Percentiles rank a stretch among this genome's conserved stretches.
Conservation (phyloP, 2,329 filamentous ascomycete species). For the Pestalotiopsis sp. region DNA sequence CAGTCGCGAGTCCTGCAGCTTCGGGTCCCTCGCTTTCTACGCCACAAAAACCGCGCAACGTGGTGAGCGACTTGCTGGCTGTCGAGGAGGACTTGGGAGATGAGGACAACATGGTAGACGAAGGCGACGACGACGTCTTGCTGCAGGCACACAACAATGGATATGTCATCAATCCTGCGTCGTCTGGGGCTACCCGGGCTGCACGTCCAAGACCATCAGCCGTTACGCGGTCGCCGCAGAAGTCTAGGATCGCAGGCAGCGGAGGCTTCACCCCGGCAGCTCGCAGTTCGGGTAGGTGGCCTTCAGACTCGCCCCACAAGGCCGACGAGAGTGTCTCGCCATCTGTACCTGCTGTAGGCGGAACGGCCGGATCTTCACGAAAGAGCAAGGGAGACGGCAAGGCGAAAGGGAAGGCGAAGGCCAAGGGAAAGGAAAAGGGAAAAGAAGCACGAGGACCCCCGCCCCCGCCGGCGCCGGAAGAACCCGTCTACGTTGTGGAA, state of each 20-base stretch:
- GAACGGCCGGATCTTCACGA: slow-evolving; percentile 4
- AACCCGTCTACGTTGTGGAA: slow-evolving; percentile 45
- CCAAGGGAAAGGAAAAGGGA: slow-evolving; percentile 11
- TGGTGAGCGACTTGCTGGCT: slow-evolving; percentile 21
- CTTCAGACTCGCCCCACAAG: neutral
- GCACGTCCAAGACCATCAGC: neutral
- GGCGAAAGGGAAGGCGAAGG: slow-evolving; percentile 12
- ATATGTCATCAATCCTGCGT: slow-evolving; percentile 12
- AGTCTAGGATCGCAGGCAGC: neutral
- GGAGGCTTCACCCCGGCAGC: slow-evolving; percentile 30
- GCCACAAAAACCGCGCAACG: slow-evolving; percentile 35
- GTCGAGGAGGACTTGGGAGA: slow-evolving; percentile 24
- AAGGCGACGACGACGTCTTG: slow-evolving; percentile 26
- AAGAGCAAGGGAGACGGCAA: slow-evolving; percentile 10
- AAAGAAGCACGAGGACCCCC: slow-evolving; percentile 13
- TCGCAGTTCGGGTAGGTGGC: slow-evolving; percentile 21
- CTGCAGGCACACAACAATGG: slow-evolving; percentile 28
- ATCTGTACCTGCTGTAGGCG: neutral
- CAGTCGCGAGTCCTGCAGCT: slow-evolving; percentile 20
- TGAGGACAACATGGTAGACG: slow-evolving; percentile 21
- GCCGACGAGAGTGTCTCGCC: neutral
- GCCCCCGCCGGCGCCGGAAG: slow-evolving; percentile 25
- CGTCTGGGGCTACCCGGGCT: neutral
- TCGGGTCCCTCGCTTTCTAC: slow-evolving; percentile 42
- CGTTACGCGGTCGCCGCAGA: neutral